Percentiles rank a stretch among this genome's conserved stretches.
phyloP scores from a whole-genome alignment of 1,139 yeast genomes.

The Debaryomyces coudertii region DNA sequence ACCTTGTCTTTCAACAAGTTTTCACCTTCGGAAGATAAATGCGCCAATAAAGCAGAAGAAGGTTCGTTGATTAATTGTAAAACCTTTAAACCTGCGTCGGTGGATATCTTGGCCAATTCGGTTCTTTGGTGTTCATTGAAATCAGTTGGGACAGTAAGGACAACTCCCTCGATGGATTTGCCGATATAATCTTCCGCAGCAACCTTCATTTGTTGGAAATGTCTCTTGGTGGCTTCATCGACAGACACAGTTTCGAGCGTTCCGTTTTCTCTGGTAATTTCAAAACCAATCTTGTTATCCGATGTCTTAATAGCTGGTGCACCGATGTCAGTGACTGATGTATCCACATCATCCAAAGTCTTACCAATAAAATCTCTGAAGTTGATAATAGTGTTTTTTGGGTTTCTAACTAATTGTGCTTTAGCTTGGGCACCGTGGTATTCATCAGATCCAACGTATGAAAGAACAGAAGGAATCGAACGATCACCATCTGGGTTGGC shows the following conservation, averaged over 20 bases:
- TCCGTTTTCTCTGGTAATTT: slow-evolving; percentile 54
- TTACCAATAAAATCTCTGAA: slow-evolving; percentile 93
- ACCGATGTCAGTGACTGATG: slow-evolving; percentile 59
- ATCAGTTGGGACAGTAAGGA: slow-evolving; percentile 89
- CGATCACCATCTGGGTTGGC: slow-evolving; percentile 99
- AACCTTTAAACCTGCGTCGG: slow-evolving; percentile 74
- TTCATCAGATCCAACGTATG: slow-evolving; percentile 93
- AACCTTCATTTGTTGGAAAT: slow-evolving; percentile 73
- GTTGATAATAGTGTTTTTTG: slow-evolving; percentile 82
- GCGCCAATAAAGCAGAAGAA: slow-evolving; percentile 86
- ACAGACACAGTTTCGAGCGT: slow-evolving; percentile 57
- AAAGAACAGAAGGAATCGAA: slow-evolving; percentile 87
- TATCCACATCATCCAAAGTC: slow-evolving; percentile 68
- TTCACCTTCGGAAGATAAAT: slow-evolving; percentile 58
- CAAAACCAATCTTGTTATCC: slow-evolving; percentile 73
- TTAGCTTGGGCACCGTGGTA: slow-evolving; percentile 97
- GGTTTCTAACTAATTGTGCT: slow-evolving; percentile 89
- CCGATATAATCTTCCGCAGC: slow-evolving; percentile 97
- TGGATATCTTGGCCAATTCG: slow-evolving; percentile 64
- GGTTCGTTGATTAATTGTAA: slow-evolving; percentile 93
- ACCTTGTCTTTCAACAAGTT: slow-evolving; percentile 69
- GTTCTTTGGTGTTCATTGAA: slow-evolving; percentile 74
- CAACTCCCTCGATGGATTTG: slow-evolving; percentile 76
- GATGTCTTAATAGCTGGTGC: slow-evolving; percentile 72
- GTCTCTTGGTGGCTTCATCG: slow-evolving; percentile 82